Evolutionary conservation across 345 rosid genomes (phyloP), one percentile per base, ranked within the genome.

Genomic region (Dipteronia dyeriana): DNA sequence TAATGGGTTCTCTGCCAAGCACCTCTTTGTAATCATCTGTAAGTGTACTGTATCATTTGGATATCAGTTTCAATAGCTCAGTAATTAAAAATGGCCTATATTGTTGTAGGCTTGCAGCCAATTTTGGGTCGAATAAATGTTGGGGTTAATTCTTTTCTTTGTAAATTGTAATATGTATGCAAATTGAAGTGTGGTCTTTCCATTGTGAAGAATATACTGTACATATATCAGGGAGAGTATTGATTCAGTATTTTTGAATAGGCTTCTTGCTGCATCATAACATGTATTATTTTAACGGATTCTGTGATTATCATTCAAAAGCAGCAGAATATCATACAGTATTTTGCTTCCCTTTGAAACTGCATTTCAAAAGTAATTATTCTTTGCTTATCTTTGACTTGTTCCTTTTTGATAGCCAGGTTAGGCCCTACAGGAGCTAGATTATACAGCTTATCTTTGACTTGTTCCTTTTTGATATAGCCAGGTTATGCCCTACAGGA

Each of bases 1-100:
- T 85, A 69, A 91, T 94, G 98, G 91, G 92, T 83, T 91, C 98
- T 57, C 75, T 93, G 79, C 97, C 97, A 10, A 84, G 87, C 79
- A 89, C 85, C 79, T 80, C 88, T 74, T 77, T 90, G 67, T 90
- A 78, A 83, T 75, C 67, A 5, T 68, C 17, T 54, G 70, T 73
- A 67, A 26, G 34, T 68, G 51, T 49, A 9, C 39, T 63, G 74
- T 78, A 66, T 73, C 29, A 60, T 82, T 49, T 75, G 71, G 82
- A 76, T 71, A 56, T 51, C 63, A 56, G 69, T 67, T 79, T 84
- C 69, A 29, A 59, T 49, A 29, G 6, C 69, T 41, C 9, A 70
- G 65, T 38, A 59, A 70, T 34, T 59, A 47, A 10, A 76, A 23
- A 60, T 72, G 38, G 66, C 65, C 47, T 26, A 56, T 54, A 39